phyloP scores from a whole-genome alignment of 352 stramenopile species.

The Phytophthora citricola region DNA sequence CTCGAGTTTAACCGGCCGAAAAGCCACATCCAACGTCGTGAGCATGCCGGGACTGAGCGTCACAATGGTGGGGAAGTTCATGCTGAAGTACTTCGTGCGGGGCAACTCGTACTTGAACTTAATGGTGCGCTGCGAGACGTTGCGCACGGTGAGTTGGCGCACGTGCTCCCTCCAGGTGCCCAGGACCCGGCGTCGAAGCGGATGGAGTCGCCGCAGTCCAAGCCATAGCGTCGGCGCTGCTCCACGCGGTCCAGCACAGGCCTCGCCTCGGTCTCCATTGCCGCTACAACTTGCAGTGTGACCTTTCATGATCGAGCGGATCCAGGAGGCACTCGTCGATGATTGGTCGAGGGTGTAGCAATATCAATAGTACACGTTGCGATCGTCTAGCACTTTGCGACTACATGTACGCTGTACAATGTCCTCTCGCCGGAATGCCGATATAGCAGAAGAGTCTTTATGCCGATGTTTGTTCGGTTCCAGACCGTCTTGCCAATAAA shows the following conservation, averaged over 20 bases:
- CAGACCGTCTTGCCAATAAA: no score
- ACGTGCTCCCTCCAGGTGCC: slow-evolving; percentile 92
- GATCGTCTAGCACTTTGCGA: no score
- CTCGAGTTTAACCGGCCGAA: slow-evolving; percentile 89
- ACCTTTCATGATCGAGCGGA: slow-evolving; percentile 23
- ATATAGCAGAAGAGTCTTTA: no score
- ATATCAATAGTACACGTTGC: no score
- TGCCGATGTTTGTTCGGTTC: no score
- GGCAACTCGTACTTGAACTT: slow-evolving; percentile 95
- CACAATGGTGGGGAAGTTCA: slow-evolving; percentile 92
- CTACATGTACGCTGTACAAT: no score
- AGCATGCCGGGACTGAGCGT: slow-evolving; percentile 90
- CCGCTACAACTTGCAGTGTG: slow-evolving; percentile 11
- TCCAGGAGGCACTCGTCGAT: not conserved
- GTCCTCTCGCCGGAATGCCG: no score
- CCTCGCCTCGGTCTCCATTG: slow-evolving; percentile 8
- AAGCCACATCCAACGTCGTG: slow-evolving; percentile 88
- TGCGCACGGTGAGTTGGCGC: slow-evolving; percentile 91
- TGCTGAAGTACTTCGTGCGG: slow-evolving; percentile 93
- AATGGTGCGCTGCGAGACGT: slow-evolving; percentile 85
- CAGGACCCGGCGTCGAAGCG: slow-evolving; percentile 90
- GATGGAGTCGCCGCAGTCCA: slow-evolving; percentile 89
- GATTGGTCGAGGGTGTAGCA: slow-evolving; percentile 8
- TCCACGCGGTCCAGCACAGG: slow-evolving; percentile 76
- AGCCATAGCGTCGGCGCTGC: slow-evolving; percentile 73